Base-by-base conservation (phyloP, 345 rosid genomes). In the Kandelia obovata region DNA sequence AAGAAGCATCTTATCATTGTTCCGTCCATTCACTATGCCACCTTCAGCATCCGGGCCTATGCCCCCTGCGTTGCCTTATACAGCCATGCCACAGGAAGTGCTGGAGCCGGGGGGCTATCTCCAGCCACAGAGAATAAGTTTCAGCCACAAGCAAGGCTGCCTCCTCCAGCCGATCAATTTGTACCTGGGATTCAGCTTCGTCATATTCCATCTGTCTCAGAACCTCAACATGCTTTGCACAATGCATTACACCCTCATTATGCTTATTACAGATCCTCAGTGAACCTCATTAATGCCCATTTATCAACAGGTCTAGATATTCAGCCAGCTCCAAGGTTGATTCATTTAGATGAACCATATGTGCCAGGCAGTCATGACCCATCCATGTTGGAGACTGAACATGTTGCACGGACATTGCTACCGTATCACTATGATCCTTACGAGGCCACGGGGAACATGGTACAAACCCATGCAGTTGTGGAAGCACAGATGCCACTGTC, bases 11-110 rank as follows among this genome's bases (percentile, higher is more conserved):
- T 53, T 86, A 55, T 77, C 78, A 2, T 60, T 78, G 53, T 86
- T 84, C 69, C 83, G 75, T 27, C 70, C 90, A 56, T 77, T 84
- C 62, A 23, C 67, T 28, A 57, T 69, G 28, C 70, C 82, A 27
- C 66, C 67, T 21, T 77, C 70, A 17, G 70, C 61, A 35, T 51
- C 47, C 39, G 53, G 65, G 58, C 68, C 74, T 74, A 46, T 68
- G 58, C 65, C 74, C 72, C 78, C 74, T n/a, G 62, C 69, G 47
- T 66, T 78, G 30, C 64, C 71, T 71, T 17, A 23, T 57, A 32
- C 27, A 66, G 20, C 53, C 28, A 66, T 43, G 47, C 65, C 60
- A 15, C 26, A 64, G 31, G 75, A 75, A 63, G 5, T 55, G 30
- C 59, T 13, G 5, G 59, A 21, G 59, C 59, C 59, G 23, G 59